Base-by-base conservation (phyloP, 495 filamentous ascomycete species). In the Aspergillus leporis region DNA sequence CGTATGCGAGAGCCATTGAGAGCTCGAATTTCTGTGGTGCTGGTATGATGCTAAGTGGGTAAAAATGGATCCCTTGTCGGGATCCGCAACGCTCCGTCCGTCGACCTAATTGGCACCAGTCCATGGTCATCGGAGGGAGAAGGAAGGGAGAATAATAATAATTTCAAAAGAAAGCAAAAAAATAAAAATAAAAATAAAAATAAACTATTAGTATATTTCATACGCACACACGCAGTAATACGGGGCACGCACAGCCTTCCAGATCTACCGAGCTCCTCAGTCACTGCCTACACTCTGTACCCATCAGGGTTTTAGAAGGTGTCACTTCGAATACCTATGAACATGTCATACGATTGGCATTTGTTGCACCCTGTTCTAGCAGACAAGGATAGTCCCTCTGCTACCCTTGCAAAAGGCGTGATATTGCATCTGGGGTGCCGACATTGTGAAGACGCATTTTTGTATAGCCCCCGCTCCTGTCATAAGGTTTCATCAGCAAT, bases 31-130 rank as follows among this genome's bases (percentile, higher is more conserved):
- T 13, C 28, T 34, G 50, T 43, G 41, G 38, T 52, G 45, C 31
- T 31, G 45, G 14, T 43, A 60, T 48, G 43, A n/a, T 38, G 40
- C 45, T 60, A 48, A 47, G n/a, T 25, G 51, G 31, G 43, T 40
- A 49, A 36, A 5, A 38, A 14, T 47, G 54, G 54, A 48, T 22
- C 28, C 54, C 25, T 48, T 22, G 19, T 19, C 38, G 50, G n/a
- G 50, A 41, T 43, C 52, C 43, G 43, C 43, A 58, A 43, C 46
- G 46, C 55, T 58, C 48, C 36, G 21, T 51, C 55, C 43, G 23
- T 32, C 34, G 47, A 49, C 14, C 19, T 49, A 45, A 51, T 25
- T 31, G 25, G 25, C n/a, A 32, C 21, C 34, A 41, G 51, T n/a
- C 25, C 7, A 16, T 54, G 32, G 21, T 36, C 30, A 36, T 23